phyloP scores from a whole-genome alignment of 2,329 filamentous ascomycete genomes.

The Fusarium sacchari region DNA sequence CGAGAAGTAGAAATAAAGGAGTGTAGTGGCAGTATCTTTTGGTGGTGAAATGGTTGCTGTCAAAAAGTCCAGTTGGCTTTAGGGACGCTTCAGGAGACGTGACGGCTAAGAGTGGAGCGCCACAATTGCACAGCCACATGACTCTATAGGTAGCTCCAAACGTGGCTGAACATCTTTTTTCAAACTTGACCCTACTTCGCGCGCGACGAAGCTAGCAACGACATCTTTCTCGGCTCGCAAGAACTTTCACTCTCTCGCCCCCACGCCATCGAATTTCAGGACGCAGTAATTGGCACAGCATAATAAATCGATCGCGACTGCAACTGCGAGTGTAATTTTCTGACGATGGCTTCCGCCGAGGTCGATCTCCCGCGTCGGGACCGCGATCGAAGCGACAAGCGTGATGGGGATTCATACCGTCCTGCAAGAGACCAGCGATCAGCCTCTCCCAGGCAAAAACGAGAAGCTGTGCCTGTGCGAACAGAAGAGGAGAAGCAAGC shows the following conservation, averaged over 20 bases:
- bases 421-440: conserved; percentile 48
- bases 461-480: conserved; percentile 54
- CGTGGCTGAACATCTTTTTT: conserved; percentile 39
- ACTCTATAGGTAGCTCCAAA: too few species aligned
- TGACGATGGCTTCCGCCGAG: conserved; percentile 58
- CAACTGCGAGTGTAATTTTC: background rate
- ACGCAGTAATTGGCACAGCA: background rate
- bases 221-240: conserved; percentile 22
- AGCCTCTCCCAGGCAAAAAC: conserved; percentile 45
- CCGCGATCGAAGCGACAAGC: conserved; percentile 47
- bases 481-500: conserved; percentile 88
- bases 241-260: conserved; percentile 14
- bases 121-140: conserved; percentile 30
- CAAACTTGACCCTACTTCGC: conserved; percentile 6
- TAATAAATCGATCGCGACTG: conserved; percentile 5
- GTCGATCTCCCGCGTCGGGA: conserved; percentile 54
- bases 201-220: conserved; percentile 27
- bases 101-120: conserved; percentile 19
- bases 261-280: conserved; percentile 20
- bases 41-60: conserved; percentile 26
- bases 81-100: conserved; percentile 31
- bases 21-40: conserved; percentile 30
- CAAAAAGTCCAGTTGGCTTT: conserved; percentile 27
- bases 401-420: conserved; percentile 64
- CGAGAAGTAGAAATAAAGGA: conserved; percentile 34